Conservation (phyloP, 805 yeast species). For the Ogataea glucozyma region DNA sequence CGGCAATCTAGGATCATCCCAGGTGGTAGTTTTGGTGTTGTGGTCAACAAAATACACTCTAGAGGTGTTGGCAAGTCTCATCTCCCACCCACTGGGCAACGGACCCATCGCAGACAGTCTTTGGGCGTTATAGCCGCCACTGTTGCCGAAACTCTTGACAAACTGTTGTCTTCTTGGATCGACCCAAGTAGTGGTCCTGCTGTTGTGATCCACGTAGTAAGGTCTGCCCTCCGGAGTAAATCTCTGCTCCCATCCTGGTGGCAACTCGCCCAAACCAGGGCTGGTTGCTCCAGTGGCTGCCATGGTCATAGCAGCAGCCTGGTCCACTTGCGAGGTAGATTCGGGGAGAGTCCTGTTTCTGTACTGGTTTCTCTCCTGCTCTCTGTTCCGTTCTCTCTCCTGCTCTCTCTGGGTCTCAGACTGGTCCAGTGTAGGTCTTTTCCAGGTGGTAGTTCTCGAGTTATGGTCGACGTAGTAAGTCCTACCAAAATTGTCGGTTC, state of each 20-base stretch:
- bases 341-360: conserved; percentile 90
- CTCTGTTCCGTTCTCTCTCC: conserved; percentile 68
- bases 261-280: conserved; percentile 94
- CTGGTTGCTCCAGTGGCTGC: conserved; percentile 87
- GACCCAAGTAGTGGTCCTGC: conserved; percentile 99
- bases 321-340: conserved; percentile 51
- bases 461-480: conserved; percentile 98
- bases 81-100: conserved; percentile 98
- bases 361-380: conserved; percentile 87
- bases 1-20: conserved; percentile 99
- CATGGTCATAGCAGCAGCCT: conserved; percentile 47
- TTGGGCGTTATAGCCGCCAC: conserved; percentile 93
- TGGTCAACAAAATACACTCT: conserved; percentile 98
- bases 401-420: conserved; percentile 66
- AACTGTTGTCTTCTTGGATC: conserved; percentile 99
- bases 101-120: conserved; percentile 98
- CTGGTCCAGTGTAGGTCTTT: conserved; percentile 84
- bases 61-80: conserved; percentile 98
- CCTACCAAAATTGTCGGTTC: conserved; percentile 96
- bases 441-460: conserved; percentile 99
- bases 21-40: conserved; percentile 97
- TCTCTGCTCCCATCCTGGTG: conserved; percentile 99
- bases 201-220: conserved; percentile 97
- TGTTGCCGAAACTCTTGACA: conserved; percentile 89
- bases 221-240: conserved; percentile 98